Percentiles rank a stretch among this genome's conserved stretches.
phyloP scores from a whole-genome alignment of 768 basidiomycete genomes.

The Serpula lacrymans region DNA sequence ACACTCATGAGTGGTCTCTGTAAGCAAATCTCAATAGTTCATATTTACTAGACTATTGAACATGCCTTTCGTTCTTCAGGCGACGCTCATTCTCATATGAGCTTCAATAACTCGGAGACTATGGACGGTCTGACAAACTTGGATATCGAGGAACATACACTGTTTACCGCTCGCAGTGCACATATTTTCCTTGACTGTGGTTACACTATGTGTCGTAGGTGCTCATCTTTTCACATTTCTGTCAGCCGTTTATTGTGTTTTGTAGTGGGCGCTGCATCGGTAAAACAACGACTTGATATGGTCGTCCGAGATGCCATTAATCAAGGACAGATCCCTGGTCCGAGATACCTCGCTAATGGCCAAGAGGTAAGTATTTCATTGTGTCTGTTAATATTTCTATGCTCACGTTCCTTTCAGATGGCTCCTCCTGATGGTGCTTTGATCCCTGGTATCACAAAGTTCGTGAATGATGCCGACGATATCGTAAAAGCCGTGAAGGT shows the following conservation, averaged over 20 bases:
- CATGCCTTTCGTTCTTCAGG: constrained; percentile 9
- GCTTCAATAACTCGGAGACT: constrained; percentile 26
- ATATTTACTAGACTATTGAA: background rate
- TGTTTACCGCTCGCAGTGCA: constrained; percentile 27
- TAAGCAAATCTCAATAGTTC: constrained; percentile 1
- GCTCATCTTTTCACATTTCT: too few relatives aligned
- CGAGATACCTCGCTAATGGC: constrained; percentile 32
- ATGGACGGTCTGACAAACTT: constrained; percentile 28
- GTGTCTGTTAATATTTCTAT: background rate
- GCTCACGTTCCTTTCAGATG: constrained; percentile 14
- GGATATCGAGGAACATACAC: constrained; percentile 30
- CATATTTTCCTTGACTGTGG: constrained; percentile 33
- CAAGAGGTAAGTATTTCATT: constrained; percentile 31
- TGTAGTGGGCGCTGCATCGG: constrained; percentile 34
- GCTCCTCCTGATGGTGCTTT: constrained; percentile 30
- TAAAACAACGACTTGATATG: constrained; percentile 29
- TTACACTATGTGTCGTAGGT: constrained; percentile 35
- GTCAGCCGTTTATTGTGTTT: background rate
- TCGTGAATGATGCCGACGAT: constrained; percentile 26
- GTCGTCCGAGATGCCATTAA: constrained; percentile 33
- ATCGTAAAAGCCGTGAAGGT: constrained; percentile 20
- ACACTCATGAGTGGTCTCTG: constrained; percentile 34
- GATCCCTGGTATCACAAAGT: constrained; percentile 29
- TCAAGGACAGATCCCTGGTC: constrained; percentile 30
- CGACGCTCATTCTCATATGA: constrained; percentile 32